Percentiles rank a stretch among this genome's conserved stretches.
Evolutionary conservation across 1,284 basidiomycete genomes (phyloP).

Genomic region (Irpex sp.): DNA sequence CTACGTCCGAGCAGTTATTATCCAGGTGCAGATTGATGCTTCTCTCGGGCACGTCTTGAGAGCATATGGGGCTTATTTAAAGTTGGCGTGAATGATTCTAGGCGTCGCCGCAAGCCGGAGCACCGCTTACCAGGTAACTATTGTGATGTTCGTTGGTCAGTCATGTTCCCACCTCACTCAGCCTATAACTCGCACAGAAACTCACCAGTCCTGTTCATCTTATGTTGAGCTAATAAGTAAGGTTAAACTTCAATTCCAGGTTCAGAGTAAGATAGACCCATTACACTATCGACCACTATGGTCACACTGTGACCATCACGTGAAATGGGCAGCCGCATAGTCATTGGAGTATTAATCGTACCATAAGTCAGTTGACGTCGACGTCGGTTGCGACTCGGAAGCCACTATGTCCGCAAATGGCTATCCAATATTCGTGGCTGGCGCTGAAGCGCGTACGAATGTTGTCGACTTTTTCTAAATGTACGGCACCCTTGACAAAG

Average conservation of each 20-base stretch:
- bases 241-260: too few species aligned
- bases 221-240: background rate
- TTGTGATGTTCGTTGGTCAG: background rate
- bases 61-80: constrained; percentile 41
- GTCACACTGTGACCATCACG: background rate
- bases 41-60: constrained; percentile 33
- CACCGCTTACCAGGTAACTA: constrained; percentile 5
- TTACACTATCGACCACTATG: background rate
- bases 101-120: background rate
- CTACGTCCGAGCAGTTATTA: constrained; percentile 30
- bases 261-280: background rate
- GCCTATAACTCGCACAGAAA: background rate
- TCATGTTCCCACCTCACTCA: background rate
- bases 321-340: background rate
- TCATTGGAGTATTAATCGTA: too few species aligned
- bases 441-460: too few species aligned
- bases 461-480: too few species aligned
- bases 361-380: too few species aligned
- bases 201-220: background rate
- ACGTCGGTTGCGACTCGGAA: too few species aligned
- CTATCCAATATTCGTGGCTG: too few species aligned
- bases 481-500: too few species aligned
- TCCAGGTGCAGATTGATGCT: constrained; percentile 49
- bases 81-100: background rate
- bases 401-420: too few species aligned